Evolutionary conservation across 139 green algal species (phyloP).

Genomic region (Picochlorum sp.): DNA sequence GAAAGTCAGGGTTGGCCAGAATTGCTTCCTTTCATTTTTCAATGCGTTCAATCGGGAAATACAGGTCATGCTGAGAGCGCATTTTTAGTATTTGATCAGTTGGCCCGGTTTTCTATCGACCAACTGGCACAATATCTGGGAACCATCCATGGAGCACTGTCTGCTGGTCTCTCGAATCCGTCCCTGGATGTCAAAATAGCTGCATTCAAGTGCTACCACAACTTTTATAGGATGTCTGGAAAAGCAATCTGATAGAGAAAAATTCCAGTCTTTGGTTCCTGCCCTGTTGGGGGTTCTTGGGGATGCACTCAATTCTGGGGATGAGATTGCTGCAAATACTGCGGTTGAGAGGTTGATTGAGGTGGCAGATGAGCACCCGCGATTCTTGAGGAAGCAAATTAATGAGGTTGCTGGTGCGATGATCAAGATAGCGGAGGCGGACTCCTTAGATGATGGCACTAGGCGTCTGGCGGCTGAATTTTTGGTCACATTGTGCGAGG

Average conservation of each 20-base stretch:
- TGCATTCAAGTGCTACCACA: slow-evolving; percentile 52
- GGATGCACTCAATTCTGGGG: slow-evolving; percentile 50
- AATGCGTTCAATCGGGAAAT: slow-evolving; percentile 49
- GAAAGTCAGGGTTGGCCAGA: slow-evolving; percentile 75
- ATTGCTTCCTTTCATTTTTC: slow-evolving; percentile 86
- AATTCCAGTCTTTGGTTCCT: slow-evolving; percentile 68
- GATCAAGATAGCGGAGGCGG: slow-evolving; percentile 52
- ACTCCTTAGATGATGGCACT: slow-evolving; percentile 43
- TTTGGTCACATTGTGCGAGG: slow-evolving; percentile 90
- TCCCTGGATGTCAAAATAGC: slow-evolving; percentile 52
- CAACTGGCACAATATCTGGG: slow-evolving; percentile 55
- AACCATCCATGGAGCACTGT: slow-evolving; percentile 43
- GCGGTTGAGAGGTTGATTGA: slow-evolving; percentile 92
- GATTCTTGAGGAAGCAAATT: slow-evolving; percentile 84
- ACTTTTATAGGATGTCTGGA: slow-evolving; percentile 72
- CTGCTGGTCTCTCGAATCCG: slow-evolving; percentile 30
- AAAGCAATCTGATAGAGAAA: slow-evolving; percentile 51
- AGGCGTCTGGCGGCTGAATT: slow-evolving; percentile 84
- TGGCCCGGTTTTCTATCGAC: slow-evolving; percentile 64
- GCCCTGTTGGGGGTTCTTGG: slow-evolving; percentile 67
- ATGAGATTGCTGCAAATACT: slow-evolving; percentile 68
- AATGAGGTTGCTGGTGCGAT: slow-evolving; percentile 72
- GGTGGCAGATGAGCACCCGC: slow-evolving; percentile 78
- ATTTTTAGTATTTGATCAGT: slow-evolving; percentile 59
- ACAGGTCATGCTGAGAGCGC: slow-evolving; percentile 43